Evolutionary conservation across 140 eudicot genomes (phyloP).

Genomic region (Ambrosia hybrid): DNA sequence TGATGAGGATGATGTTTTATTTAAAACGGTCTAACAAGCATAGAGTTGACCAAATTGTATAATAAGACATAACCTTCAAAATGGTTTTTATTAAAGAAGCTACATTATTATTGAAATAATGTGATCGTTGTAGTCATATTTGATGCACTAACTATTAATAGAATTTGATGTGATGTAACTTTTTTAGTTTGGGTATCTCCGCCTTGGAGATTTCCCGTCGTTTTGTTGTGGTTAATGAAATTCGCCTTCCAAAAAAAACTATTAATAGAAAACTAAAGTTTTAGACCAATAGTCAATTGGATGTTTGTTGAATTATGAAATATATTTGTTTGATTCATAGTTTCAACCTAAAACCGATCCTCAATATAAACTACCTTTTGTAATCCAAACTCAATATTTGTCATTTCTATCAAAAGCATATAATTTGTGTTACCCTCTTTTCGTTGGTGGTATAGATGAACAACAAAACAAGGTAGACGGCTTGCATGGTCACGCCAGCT

Average conservation of each 20-base stretch:
- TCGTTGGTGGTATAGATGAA: slow-evolving; percentile 57
- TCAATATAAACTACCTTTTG: neutral
- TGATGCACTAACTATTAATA: neutral
- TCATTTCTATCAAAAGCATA: neutral
- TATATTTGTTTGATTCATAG: neutral
- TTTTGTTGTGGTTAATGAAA: no score
- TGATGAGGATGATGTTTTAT: neutral
- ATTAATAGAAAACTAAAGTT: no score
- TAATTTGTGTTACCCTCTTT: slow-evolving; percentile 46
- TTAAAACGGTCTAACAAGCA: neutral
- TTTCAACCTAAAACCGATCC: neutral
- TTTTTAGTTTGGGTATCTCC: no score
- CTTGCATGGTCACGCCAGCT: slow-evolving; percentile 50
- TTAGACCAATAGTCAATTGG: no score
- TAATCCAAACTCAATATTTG: neutral
- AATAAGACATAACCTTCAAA: neutral
- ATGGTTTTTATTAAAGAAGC: neutral
- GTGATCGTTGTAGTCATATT: neutral
- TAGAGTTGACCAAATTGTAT: neutral
- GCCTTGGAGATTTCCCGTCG: no score
- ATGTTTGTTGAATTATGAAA: no score
- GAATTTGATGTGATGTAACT: no score
- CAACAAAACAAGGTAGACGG: slow-evolving; percentile 43
- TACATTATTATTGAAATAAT: neutral
- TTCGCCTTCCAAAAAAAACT: neutral